Conservation (phyloP, 1,139 yeast species). For the Sugiyamaella castrensis region DNA sequence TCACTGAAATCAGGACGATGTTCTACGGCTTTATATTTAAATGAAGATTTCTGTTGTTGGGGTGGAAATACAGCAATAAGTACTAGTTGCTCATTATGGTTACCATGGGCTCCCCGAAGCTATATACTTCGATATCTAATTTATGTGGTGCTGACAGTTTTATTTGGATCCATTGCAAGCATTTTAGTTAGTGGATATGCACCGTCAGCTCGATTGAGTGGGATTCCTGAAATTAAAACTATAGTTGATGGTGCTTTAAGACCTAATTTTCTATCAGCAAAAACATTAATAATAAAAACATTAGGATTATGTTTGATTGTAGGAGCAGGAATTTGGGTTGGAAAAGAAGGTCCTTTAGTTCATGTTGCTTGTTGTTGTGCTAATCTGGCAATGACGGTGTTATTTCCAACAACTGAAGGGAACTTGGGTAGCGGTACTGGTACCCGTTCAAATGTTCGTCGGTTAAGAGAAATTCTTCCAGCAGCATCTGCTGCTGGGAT, state of each 20-base stretch:
- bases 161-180: conserved; percentile 37
- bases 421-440: not conserved
- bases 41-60: conserved; percentile 41
- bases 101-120: conserved; percentile 41
- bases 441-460: not conserved
- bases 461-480: conserved; percentile 56
- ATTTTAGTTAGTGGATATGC: conserved; percentile 40
- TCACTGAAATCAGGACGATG: conserved; percentile 58
- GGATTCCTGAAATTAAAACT: conserved; percentile 66
- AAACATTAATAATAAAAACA: conserved; percentile 50
- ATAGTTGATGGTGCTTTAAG: conserved; percentile 60
- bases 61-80: conserved; percentile 28
- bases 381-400: conserved; percentile 38
- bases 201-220: conserved; percentile 55
- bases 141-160: conserved; percentile 38
- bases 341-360: conserved; percentile 91
- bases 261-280: conserved; percentile 47
- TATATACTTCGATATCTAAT: conserved; percentile 39
- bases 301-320: conserved; percentile 61
- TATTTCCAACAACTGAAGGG: conserved; percentile 15
- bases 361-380: conserved; percentile 78
- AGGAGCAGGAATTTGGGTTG: conserved; percentile 84
- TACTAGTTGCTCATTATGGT: conserved; percentile 42
- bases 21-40: conserved; percentile 38
- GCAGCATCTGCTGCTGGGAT: conserved; percentile 95